Percentiles rank a stretch among this genome's conserved stretches.
Evolutionary conservation across 208 protist species (phyloP).

Genomic region (Endotrypanum monterogeii): DNA sequence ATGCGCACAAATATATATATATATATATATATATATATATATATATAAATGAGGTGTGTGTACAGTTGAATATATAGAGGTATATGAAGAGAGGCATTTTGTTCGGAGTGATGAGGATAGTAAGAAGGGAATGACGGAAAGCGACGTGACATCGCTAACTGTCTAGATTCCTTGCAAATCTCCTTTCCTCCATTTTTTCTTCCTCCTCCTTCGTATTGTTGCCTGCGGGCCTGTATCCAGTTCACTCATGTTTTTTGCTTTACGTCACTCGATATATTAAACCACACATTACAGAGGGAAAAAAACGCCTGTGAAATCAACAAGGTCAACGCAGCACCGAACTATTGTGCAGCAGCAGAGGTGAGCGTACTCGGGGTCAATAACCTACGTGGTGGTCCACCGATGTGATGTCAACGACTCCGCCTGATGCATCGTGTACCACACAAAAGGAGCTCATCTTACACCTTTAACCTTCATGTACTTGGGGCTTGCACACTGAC

Average conservation of each 20-base stretch:
- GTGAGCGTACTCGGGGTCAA: too few relatives aligned
- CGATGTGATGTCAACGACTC: too few relatives aligned
- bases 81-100: too few relatives aligned
- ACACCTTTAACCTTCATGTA: neutral
- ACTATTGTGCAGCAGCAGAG: too few relatives aligned
- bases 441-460: slow-evolving; percentile 10
- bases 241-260: neutral
- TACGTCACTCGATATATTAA: neutral
- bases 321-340: neutral
- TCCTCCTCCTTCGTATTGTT: neutral
- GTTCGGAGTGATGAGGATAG: neutral
- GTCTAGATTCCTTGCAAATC: neutral
- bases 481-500: neutral
- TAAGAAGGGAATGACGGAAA: neutral
- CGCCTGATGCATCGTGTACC: too few relatives aligned
- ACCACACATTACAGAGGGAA: neutral
- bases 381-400: too few relatives aligned
- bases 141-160: neutral
- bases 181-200: neutral
- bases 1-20: neutral
- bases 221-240: neutral
- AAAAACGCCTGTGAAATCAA: neutral
- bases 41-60: too few relatives aligned
- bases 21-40: too few relatives aligned
- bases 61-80: too few relatives aligned